phyloP scores from a whole-genome alignment of 2,329 filamentous ascomycete genomes.

The Blumeria graminis region DNA sequence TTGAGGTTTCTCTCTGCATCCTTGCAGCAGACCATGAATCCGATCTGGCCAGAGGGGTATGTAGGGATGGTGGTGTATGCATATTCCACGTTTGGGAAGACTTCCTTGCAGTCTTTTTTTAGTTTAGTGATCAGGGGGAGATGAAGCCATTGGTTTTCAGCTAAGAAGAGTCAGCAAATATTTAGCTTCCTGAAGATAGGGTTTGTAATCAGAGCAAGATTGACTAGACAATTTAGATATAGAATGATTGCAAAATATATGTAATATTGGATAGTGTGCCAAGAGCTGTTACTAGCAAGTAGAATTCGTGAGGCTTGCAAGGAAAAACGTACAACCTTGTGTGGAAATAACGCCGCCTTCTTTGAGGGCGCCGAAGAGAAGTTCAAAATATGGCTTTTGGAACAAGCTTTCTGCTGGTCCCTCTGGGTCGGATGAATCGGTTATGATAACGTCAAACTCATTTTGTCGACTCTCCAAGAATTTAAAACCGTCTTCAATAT shows the following conservation, averaged over 20 bases:
- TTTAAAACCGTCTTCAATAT: conserved; percentile 96
- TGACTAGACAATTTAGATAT: no score
- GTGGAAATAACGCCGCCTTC: conserved; percentile 97
- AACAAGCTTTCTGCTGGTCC: conserved; percentile 90
- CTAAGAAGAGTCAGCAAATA: conserved; percentile 22
- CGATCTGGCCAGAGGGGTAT: conserved; percentile 96
- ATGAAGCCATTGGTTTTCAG: conserved; percentile 99
- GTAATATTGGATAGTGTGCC: no score
- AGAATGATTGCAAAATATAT: no score
- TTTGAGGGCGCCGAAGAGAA: conserved; percentile 68
- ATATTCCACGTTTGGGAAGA: conserved; percentile 96
- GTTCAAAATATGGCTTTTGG: conserved; percentile 96
- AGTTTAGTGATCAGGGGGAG: conserved; percentile 79
- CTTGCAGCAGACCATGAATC: conserved; percentile 99
- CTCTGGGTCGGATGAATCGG: conserved; percentile 91
- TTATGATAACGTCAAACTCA: conserved; percentile 97
- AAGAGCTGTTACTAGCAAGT: no score
- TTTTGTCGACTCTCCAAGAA: conserved; percentile 94
- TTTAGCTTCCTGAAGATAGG: not conserved
- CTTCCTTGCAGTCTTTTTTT: conserved; percentile 87
- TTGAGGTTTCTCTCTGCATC: conserved; percentile 63
- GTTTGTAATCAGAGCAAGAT: no score
- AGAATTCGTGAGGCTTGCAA: conserved; percentile 14
- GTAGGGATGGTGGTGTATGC: conserved; percentile 98
- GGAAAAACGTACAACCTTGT: conserved; percentile 97